Evolutionary conservation across 176 grass and related monocot species (phyloP).

Genomic region (Eragrostis curvula): DNA sequence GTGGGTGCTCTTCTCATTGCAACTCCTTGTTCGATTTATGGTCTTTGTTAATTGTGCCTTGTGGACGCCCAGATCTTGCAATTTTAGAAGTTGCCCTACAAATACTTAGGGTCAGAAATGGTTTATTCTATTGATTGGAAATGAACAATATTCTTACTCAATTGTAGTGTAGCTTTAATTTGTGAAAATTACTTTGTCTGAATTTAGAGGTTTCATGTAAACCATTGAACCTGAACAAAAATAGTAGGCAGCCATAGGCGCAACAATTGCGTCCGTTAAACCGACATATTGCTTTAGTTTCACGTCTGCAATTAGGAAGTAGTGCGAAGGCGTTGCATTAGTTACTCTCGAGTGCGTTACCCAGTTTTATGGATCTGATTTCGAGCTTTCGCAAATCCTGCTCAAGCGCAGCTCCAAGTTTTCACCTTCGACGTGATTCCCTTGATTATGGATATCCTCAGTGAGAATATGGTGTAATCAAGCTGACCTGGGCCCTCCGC

Average conservation of each 20-base stretch:
- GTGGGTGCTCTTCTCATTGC: slow-evolving; percentile 33
- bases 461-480: background rate
- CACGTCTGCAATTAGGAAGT: background rate
- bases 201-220: background rate
- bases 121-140: background rate
- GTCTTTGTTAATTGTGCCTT: background rate
- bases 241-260: background rate
- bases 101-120: background rate
- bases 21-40: background rate
- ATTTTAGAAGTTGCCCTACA: background rate
- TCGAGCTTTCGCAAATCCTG: background rate
- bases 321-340: background rate
- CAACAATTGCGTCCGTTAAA: background rate
- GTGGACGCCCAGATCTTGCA: background rate
- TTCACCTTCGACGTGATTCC: background rate
- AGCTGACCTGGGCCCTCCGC: background rate
- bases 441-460: background rate
- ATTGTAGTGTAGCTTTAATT: background rate
- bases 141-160: no score
- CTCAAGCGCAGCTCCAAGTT: background rate
- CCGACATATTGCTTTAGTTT: background rate
- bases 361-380: background rate
- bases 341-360: background rate
- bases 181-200: background rate
- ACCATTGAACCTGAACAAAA: background rate